Evolutionary conservation across 768 basidiomycete genomes (phyloP), one percentile per base, ranked within the genome.

Genomic region (Leccinum rimulosum): DNA sequence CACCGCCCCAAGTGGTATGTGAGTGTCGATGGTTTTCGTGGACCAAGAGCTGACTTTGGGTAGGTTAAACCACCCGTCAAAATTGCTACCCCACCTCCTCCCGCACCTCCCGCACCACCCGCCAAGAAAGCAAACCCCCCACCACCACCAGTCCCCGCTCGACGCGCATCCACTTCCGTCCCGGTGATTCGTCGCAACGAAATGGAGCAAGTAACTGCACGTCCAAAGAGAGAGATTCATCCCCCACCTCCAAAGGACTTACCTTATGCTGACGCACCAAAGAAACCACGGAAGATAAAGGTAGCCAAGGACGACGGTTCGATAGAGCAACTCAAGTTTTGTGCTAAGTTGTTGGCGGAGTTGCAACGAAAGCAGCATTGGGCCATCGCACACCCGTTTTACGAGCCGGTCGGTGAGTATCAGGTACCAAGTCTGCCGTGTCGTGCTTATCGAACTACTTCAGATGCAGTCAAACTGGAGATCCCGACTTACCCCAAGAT

Each of bases 141-240:
- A 9, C 71, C 73, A 9, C 71, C 73, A 31, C 71, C 76, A 3
- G 77, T 78, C 15, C 73, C 82, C 43, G 77, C 76, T 40, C 86
- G 93, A 28, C 86, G 92, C 55, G 77, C 87, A 1, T 95, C 93
- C 15, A 86, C 89, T 3, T 88, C 91, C 10, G 80, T 92, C 3
- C 93, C 94, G 45, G 84, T 85, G 58, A 91, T 94, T 64, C 84
- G 93, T 56, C 90, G 93, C 50, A 88, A 86, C 27, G 91, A 93
- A 6, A 72, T 72, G 14, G 80, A 82, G 30, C 71, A 73, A 58
- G 78, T 74, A 25, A 70, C 80, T 27, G 82, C 83, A 25, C 86
- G 97, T n/a, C 96, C 96, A 2, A 98, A 98, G 77, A 91, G 97
- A 55, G 97, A 99, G 73, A 95, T 98, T 30, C 96, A 98, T 69